Evolutionary conservation across 441 rosid species (phyloP).

Genomic region (Populus hybrid): DNA sequence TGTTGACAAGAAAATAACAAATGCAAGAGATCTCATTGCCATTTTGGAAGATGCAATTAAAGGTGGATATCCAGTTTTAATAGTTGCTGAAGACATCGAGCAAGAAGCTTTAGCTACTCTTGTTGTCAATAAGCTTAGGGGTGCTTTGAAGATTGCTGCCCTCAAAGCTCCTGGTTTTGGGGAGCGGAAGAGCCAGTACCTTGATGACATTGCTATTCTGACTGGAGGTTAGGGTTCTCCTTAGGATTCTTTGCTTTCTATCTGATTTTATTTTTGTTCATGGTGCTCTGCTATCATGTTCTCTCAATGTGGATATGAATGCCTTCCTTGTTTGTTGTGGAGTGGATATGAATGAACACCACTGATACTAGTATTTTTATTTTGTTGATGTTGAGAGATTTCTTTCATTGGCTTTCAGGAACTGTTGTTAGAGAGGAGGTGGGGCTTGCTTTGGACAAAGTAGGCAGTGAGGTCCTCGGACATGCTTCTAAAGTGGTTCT

Average conservation of each 20-base stretch:
- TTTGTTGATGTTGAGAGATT: not conserved
- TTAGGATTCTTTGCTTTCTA: not conserved
- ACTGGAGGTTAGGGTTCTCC: constrained; percentile 62
- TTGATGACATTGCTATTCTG: constrained; percentile 90
- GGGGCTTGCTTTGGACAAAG: constrained; percentile 89
- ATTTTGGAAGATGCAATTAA: constrained; percentile 86
- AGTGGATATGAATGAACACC: not conserved
- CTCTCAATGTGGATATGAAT: not conserved
- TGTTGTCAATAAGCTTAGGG: constrained; percentile 96
- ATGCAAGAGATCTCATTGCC: constrained; percentile 87
- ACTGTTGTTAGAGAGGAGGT: constrained; percentile 92
- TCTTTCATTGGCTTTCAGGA: constrained; percentile 33
- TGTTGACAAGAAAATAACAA: constrained; percentile 91
- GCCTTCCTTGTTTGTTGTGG: not conserved
- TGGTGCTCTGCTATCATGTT: not conserved
- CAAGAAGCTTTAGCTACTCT: constrained; percentile 98
- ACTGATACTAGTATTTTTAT: not conserved
- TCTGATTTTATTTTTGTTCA: not conserved
- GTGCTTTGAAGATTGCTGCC: constrained; percentile 91
- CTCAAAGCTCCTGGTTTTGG: constrained; percentile 99
- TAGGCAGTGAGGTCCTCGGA: constrained; percentile 75
- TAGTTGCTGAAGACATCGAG: constrained; percentile 94
- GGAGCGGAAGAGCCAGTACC: constrained; percentile 93
- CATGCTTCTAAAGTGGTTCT: constrained; percentile 83
- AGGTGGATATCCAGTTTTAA: constrained; percentile 65